Base-by-base conservation (phyloP, 1,284 basidiomycete species). In the Omphalotus olearius region DNA sequence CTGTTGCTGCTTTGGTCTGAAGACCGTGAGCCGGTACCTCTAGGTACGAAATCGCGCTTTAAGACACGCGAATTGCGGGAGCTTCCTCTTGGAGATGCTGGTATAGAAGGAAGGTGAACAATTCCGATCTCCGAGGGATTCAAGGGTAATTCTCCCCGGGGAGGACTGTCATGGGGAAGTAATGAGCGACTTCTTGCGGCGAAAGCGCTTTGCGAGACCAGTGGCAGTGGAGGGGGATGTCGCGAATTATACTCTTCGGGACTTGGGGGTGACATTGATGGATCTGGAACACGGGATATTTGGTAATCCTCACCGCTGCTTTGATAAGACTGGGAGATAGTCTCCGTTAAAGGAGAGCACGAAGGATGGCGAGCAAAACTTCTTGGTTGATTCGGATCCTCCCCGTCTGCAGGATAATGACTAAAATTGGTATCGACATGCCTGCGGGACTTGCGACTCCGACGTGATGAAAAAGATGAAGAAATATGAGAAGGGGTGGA, bases 61-160 rank as follows among this genome's bases (percentile, higher is more conserved):
- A n/a, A 38, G 16, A 4, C 47, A 48, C 47, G 57, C 35, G 25
- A 43, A 23, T 38, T 56, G n/a, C 56, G 51, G 0, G 64, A 64
- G 17, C 53, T 62, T 50, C 42, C 56, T 55, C 45, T 51, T 2
- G 42, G 57, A 57, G 60, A 60, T 13, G 60, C 45, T 2, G 63
- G 57, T 1, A 69, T 45, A 14, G 78, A 74, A 1, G 71, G 69
- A 3, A 82, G 69, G 63, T 78, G 79, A 3, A 82, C 78, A 47
- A 81, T 66, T 7, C 75, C 77, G 28, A 69, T 68, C 52, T 76
- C 72, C 14, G 76, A 75, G 37, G 73, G 69, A 59, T 74, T 72
- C 58, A 72, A 68, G 0, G 66, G 65, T 20, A 63, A 53, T 13
- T 43, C 45, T 11, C 42, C 36, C 6, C 26, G n/a, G 57, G 50